These are phyloP conservation scores for Cutaneotrichosporon arboriforme DNA, from an alignment of 1,284 basidiomycete species.

Conservation along the genomic window DNA sequence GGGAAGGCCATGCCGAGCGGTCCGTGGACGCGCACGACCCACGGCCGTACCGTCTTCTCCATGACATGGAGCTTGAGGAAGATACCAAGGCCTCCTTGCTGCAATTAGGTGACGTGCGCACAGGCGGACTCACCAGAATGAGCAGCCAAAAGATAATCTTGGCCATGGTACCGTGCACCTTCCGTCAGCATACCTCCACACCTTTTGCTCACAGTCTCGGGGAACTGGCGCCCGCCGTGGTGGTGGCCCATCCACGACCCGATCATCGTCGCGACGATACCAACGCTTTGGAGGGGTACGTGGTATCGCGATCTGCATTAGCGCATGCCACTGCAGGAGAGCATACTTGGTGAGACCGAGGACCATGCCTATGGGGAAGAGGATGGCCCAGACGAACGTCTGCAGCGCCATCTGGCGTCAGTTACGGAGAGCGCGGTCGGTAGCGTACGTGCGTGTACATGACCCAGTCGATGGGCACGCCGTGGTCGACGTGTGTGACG, in stretches of 20 bases:
- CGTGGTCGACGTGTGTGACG: slow-evolving; percentile 61
- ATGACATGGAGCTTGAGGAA: slow-evolving; percentile 92
- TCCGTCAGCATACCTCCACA: background rate
- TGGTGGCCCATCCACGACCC: slow-evolving; percentile 73
- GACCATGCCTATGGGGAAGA: slow-evolving; percentile 84
- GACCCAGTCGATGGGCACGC: slow-evolving; percentile 66
- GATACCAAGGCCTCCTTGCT: slow-evolving; percentile 69
- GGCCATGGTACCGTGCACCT: slow-evolving; percentile 63
- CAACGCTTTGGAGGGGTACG: slow-evolving; percentile 71
- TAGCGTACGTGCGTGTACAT: slow-evolving; percentile 62
- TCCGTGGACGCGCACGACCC: slow-evolving; percentile 68
- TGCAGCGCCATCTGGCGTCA: slow-evolving; percentile 59
- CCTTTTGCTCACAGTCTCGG: slow-evolving; percentile 51
- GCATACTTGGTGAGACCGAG: slow-evolving; percentile 65
- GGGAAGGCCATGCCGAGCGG: slow-evolving; percentile 80
- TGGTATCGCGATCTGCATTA: slow-evolving; percentile 61
- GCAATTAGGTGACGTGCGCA: background rate
- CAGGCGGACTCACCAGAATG: slow-evolving; percentile 36
- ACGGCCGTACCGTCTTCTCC: slow-evolving; percentile 69
- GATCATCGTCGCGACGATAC: slow-evolving; percentile 62
- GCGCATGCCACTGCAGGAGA: background rate
- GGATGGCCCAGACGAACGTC: slow-evolving; percentile 67
- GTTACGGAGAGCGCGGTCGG: background rate
- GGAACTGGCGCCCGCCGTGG: slow-evolving; percentile 71
- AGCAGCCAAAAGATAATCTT: slow-evolving; percentile 65